Conservation (phyloP, 164 flowering plant genomes). For the Santalum album region DNA sequence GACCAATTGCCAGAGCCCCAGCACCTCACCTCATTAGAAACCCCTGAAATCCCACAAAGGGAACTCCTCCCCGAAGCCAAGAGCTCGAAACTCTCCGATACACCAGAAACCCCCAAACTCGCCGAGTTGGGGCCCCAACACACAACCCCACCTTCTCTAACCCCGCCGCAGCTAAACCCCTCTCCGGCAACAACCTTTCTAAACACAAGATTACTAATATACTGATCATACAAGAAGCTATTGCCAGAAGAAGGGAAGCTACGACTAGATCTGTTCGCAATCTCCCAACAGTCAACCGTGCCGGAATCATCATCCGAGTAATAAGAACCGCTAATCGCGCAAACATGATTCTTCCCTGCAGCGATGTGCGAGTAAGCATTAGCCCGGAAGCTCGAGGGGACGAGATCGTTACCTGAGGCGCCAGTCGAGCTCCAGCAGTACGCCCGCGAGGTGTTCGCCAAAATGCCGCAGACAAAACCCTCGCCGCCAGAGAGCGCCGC, state of each 20-base stretch:
- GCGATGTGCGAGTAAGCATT: constrained; percentile 62
- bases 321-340: constrained; percentile 75
- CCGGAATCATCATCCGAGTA: constrained; percentile 46
- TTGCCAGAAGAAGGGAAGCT: constrained; percentile 17
- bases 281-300: constrained; percentile 72
- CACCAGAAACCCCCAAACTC: constrained; percentile 19
- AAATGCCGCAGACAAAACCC: constrained; percentile 72
- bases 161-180: constrained; percentile 67
- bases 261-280: constrained; percentile 13
- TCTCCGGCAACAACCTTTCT: constrained; percentile 65
- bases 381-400: constrained; percentile 31
- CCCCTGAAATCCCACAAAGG: constrained; percentile 50
- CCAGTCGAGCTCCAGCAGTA: constrained; percentile 52
- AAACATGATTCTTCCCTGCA: constrained; percentile 72
- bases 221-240: constrained; percentile 17
- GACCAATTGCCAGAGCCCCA: constrained; percentile 42
- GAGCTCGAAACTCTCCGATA: constrained; percentile 20
- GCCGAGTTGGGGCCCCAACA: constrained; percentile 73
- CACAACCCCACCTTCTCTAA: constrained; percentile 42
- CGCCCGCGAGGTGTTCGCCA: constrained; percentile 52
- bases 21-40: constrained; percentile 48
- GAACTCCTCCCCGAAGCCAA: constrained; percentile 37
- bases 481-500: constrained; percentile 80
- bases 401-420: constrained; percentile 43
- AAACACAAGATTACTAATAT: constrained; percentile 15